Conservation (phyloP, 1,284 basidiomycete genomes). For the Malassezia japonica region DNA sequence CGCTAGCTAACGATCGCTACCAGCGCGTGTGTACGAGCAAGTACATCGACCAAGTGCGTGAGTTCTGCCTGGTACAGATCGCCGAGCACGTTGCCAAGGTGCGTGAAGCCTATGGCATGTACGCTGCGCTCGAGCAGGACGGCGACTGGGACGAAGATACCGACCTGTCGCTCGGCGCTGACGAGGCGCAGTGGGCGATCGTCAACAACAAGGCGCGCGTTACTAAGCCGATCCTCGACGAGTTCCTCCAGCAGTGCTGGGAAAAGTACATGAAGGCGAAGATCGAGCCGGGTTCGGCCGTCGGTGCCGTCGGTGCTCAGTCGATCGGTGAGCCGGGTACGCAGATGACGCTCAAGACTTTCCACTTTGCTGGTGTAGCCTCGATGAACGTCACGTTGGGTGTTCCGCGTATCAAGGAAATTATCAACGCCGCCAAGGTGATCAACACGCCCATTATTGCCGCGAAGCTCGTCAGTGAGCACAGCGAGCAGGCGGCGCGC, state of each 20-base stretch:
- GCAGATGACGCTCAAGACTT: conserved; percentile 99
- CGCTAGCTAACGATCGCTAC: conserved; percentile 53
- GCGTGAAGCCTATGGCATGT: conserved; percentile 71
- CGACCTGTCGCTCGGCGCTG: conserved; percentile 66
- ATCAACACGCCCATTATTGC: conserved; percentile 99
- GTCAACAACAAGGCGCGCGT: conserved; percentile 86
- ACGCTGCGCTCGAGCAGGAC: conserved; percentile 65
- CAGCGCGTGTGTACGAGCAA: conserved; percentile 60
- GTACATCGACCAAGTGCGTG: conserved; percentile 66
- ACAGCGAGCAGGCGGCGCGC: conserved; percentile 71
- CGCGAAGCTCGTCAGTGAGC: conserved; percentile 70
- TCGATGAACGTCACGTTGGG: conserved; percentile 99
- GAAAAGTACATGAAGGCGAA: conserved; percentile 53
- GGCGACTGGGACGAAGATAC: conserved; percentile 70
- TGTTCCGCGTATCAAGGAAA: conserved; percentile 99
- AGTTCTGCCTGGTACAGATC: conserved; percentile 65
- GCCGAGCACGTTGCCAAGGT: conserved; percentile 61
- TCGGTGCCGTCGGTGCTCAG: conserved; percentile 95
- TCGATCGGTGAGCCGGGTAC: conserved; percentile 99
- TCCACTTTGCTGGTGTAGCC: conserved; percentile 99
- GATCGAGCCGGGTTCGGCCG: conserved; percentile 56
- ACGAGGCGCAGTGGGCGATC: conserved; percentile 54
- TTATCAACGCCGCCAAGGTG: conserved; percentile 93
- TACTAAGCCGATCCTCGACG: conserved; percentile 66
- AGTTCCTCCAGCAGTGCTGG: conserved; percentile 79